Base-by-base conservation (phyloP, 2,329 filamentous ascomycete species). In the Macrophomina phaseolina region DNA sequence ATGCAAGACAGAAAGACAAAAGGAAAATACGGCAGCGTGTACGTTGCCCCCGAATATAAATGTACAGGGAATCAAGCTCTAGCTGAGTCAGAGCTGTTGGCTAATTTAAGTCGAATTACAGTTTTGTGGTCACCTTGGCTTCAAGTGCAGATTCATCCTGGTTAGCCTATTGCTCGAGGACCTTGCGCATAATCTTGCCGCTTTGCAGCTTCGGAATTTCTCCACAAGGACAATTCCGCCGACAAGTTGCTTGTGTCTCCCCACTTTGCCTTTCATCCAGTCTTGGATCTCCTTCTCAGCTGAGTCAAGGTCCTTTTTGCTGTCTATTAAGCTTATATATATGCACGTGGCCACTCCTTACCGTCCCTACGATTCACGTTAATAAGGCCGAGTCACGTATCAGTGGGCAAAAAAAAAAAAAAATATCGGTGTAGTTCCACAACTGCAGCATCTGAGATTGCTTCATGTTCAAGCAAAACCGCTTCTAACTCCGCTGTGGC, bases 181-280 rank as follows among this genome's bases (percentile, higher is more conserved):
- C 69, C 71, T 86, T 89, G 55, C 89, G 81, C 67, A 91, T 74
- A 65, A 91, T 90, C 78, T 91, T 91, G 38, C 65, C 65, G 40
- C 65, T 67, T 30, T 67, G 60, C 49, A 63, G 51, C 49, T 91
- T 93, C 28, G 91, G 90, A 38, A 93, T 88, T 16, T 81, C 80
- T 45, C 90, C 4, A 91, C 81, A 73, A 93, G 91, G 8, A 84
- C 78, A n/a, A 93, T 85, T 1, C 91, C 91, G 0, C 90, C 91
- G 6, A 87, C 87, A 68, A 93, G 82, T 74, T 86, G 85, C 79
- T 93, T 93, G 74, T 89, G 86, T 67, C 79, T 82, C 0, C 87
- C 85, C 4, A 93, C 90, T 65, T 86, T 86, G 58, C 83, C 83
- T 28, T 85, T 85, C 72, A 93, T 82, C 85, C 89, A 94, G 16